Percentiles rank a stretch among this genome's conserved stretches.
Conservation (phyloP, 2,329 filamentous ascomycete species). For the Calycina herbarum region DNA sequence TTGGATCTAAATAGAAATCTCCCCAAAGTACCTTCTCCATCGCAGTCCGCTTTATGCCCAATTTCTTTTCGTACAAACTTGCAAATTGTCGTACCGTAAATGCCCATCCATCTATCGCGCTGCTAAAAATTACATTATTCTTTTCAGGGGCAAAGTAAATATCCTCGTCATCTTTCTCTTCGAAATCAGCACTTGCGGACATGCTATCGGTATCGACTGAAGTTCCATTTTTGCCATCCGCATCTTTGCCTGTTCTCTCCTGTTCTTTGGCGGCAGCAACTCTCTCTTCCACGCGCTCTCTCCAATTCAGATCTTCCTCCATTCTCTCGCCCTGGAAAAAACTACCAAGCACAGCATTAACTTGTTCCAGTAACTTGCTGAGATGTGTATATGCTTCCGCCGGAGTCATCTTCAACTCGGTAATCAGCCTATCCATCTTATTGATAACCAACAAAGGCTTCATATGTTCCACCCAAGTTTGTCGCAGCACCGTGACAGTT, state of each 20-base stretch:
- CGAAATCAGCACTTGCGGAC: constrained; percentile 66
- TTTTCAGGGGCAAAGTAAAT: constrained; percentile 98
- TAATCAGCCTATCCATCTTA: constrained; percentile 94
- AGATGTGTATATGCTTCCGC: constrained; percentile 86
- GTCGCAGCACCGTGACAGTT: constrained; percentile 92
- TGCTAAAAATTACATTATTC: constrained; percentile 98
- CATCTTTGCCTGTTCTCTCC: constrained; percentile 40
- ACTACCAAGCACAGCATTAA: constrained; percentile 94
- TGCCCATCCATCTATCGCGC: constrained; percentile 97
- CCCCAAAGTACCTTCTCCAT: constrained; percentile 97
- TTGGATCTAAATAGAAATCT: constrained; percentile 93
- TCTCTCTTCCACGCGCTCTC: constrained; percentile 86
- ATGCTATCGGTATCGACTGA: constrained; percentile 50
- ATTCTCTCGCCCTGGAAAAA: constrained; percentile 98
- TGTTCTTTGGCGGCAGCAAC: constrained; percentile 69
- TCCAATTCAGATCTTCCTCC: constrained; percentile 97
- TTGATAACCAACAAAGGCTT: constrained; percentile 96
- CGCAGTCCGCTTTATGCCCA: constrained; percentile 84
- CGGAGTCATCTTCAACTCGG: constrained; percentile 91
- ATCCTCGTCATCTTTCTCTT: constrained; percentile 93
- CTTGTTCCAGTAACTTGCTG: constrained; percentile 86
- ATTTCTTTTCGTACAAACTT: constrained; percentile 89
- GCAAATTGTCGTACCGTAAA: constrained; percentile 97
- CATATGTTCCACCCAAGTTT: constrained; percentile 93
- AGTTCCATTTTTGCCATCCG: constrained; percentile 32